Percentiles rank a stretch among this genome's conserved stretches.
These are phyloP conservation scores for Hymenoscyphus infarciens DNA, from an alignment of 2,329 filamentous ascomycete species.

Conservation along the genomic window DNA sequence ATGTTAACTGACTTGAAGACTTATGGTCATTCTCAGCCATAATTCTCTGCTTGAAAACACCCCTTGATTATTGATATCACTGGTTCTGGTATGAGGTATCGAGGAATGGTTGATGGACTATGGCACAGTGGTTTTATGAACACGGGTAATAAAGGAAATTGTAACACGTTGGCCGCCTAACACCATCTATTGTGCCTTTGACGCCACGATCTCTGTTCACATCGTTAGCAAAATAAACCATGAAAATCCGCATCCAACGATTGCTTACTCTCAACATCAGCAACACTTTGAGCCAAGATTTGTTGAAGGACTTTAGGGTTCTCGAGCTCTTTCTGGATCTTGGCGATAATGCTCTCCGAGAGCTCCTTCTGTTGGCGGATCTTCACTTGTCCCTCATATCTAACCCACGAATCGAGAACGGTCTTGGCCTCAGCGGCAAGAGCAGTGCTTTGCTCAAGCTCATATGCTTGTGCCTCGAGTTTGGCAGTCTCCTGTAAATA, in stretches of 20 bases:
- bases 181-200: conserved; percentile 59
- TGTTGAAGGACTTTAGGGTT: conserved; percentile 96
- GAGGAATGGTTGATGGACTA: conserved; percentile 42
- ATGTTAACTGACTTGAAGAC: conserved; percentile 1
- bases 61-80: not conserved
- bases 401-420: conserved; percentile 96
- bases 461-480: conserved; percentile 92
- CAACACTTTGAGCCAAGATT: conserved; percentile 94
- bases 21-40: not conserved
- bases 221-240: conserved; percentile 35
- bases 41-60: not conserved
- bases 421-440: conserved; percentile 89
- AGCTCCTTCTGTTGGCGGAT: conserved; percentile 97
- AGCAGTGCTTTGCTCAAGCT: conserved; percentile 94
- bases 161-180: conserved; percentile 29
- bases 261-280: conserved; percentile 87
- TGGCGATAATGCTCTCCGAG: conserved; percentile 86
- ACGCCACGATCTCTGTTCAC: conserved; percentile 54
- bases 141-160: conserved; percentile 51
- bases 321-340: conserved; percentile 98
- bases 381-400: conserved; percentile 98
- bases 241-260: not conserved
- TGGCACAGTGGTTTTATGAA: conserved; percentile 59
- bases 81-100: not conserved
- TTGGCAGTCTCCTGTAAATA: conserved; percentile 71